Base-by-base conservation (phyloP, 345 rosid genomes). In the Trapa incisa region DNA sequence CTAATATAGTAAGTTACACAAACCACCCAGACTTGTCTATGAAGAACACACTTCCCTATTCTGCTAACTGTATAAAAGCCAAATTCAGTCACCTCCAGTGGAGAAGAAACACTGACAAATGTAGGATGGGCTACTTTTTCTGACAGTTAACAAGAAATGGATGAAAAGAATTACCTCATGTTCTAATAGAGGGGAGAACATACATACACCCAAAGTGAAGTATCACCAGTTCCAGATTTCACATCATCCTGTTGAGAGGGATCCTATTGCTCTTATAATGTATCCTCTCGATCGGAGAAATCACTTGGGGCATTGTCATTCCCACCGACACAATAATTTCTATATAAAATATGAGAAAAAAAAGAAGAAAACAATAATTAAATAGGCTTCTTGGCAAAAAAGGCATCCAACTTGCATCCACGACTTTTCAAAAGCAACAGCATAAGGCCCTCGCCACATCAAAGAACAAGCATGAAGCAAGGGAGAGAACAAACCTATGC, bases 321-420 rank as follows among this genome's bases (percentile, higher is more conserved):
- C 97, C 97, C 0, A 86, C 84, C 29, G 97, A 88, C 22, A 91
- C 91, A 68, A 88, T 86, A 45, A 91, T 91, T 78, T 91, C 96
- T 91, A 22, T 22, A 22, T 22, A 22, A 22, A 22, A 22, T 22
- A 22, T 22, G 29, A 22, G 29, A 22, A 91, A 71, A 74, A 33
- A 72, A 68, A 33, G 33, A 48, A 53, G 64, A 35, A 64, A 37
- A 33, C 12, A 65, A 37, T 42, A 29, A 57, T 6, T n/a, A 22
- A 42, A 42, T 42, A 3, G 45, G 45, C 45, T 12, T 5, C 35
- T 17, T 12, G 29, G 29, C 29, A 22, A 22, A 22, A 22, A 22
- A 22, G 29, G 29, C 29, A 22, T 22, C 29, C 29, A 22, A 22
- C 29, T 58, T 6, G 60, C 10, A 22, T 22, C 33, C 9, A 4